These are phyloP conservation scores for Fusarium decemcellulare DNA, from an alignment of 2,329 filamentous ascomycete species.

Conservation along the genomic window DNA sequence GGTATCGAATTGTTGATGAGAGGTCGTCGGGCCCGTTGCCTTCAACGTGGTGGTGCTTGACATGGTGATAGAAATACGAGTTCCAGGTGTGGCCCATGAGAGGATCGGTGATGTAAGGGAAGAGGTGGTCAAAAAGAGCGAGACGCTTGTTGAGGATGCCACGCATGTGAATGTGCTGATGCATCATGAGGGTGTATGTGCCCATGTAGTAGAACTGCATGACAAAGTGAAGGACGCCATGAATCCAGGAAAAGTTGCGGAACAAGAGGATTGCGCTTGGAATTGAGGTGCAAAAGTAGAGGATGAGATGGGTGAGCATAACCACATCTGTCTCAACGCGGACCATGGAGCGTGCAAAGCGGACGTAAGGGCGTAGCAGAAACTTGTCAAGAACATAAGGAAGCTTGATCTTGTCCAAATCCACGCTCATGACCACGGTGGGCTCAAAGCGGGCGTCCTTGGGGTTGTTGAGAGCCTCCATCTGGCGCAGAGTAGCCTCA, in stretches of 20 bases:
- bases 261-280: conserved; percentile 78
- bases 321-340: conserved; percentile 80
- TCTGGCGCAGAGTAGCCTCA: conserved; percentile 31
- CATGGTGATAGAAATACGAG: conserved; percentile 87
- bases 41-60: conserved; percentile 89
- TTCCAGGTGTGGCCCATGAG: conserved; percentile 90
- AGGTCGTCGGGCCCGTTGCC: conserved; percentile 84
- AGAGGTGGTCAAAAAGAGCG: conserved; percentile 71
- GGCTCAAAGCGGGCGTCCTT: conserved; percentile 37
- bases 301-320: conserved; percentile 81
- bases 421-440: conserved; percentile 24
- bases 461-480: conserved; percentile 32
- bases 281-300: conserved; percentile 79
- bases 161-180: conserved; percentile 86
- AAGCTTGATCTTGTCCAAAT: conserved; percentile 36
- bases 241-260: conserved; percentile 75
- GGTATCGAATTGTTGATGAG: conserved; percentile 82
- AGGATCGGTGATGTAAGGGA: conserved; percentile 82
- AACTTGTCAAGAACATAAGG: conserved; percentile 27
- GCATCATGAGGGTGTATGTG: conserved; percentile 85
- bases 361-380: conserved; percentile 72
- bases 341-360: conserved; percentile 68
- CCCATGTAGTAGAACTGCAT: conserved; percentile 80
- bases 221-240: conserved; percentile 75
- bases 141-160: conserved; percentile 74